phyloP scores from a whole-genome alignment of 176 grass and related monocot species.

The Musa beccarii region DNA sequence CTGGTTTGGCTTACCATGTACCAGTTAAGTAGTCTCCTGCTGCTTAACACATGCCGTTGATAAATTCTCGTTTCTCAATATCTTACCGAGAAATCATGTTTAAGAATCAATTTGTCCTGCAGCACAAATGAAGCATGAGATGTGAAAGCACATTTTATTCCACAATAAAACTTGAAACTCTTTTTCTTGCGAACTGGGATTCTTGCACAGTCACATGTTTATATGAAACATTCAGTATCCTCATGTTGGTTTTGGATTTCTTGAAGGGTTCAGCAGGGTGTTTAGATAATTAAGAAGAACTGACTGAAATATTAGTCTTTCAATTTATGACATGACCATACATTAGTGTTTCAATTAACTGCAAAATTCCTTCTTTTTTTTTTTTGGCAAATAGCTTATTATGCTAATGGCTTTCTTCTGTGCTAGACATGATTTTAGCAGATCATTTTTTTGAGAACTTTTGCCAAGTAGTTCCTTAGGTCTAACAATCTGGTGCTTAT shows the following conservation, averaged over 20 bases:
- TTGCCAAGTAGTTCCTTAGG: not conserved
- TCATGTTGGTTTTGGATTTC: too few species aligned
- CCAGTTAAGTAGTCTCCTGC: slow-evolving; percentile 37
- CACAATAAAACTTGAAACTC: not conserved
- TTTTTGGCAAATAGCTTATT: not conserved
- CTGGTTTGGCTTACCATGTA: slow-evolving; percentile 63
- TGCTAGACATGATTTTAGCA: not conserved
- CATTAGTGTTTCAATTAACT: not conserved
- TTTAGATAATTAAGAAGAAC: too few species aligned
- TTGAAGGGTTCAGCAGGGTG: too few species aligned
- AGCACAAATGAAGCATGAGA: not conserved
- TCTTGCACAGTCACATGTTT: not conserved
- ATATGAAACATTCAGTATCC: too few species aligned
- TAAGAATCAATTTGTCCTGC: not conserved
- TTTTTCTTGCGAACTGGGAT: not conserved
- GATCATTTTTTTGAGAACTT: not conserved
- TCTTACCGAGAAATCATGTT: not conserved
- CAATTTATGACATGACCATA: not conserved
- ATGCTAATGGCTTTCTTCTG: not conserved
- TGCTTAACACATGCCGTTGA: not conserved
- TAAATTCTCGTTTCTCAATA: not conserved
- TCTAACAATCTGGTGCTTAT: not conserved
- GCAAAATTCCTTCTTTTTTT: not conserved
- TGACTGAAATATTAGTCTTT: not conserved
- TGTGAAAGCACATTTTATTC: not conserved